A percentile compares a stretch with the other conserved stretches of the same genome.
These are phyloP conservation scores for Arabis hirsuta DNA, from an alignment of 345 rosid genomes.

Conservation along the genomic window DNA sequence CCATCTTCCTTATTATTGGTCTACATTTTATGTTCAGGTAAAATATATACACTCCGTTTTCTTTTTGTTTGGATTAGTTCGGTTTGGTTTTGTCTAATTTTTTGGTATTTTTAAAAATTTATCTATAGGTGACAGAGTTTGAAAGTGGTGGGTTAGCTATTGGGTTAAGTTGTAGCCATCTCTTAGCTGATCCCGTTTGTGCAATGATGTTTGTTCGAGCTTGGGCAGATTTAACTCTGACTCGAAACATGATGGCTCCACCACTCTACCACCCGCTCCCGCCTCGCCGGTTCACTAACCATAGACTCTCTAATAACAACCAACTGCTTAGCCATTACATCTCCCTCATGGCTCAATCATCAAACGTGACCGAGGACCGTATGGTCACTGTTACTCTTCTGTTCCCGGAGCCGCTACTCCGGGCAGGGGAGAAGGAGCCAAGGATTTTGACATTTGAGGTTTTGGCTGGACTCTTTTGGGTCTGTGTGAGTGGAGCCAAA, in stretches of 20 bases:
- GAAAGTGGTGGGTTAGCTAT: slow-evolving; percentile 76
- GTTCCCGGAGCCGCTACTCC: slow-evolving; percentile 53
- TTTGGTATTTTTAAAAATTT: not conserved
- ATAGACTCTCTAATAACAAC: slow-evolving; percentile 34
- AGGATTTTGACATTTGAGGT: slow-evolving; percentile 48
- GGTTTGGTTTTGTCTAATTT: not conserved
- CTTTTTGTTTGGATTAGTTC: not conserved
- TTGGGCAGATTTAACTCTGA: slow-evolving; percentile 70
- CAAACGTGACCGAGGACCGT: slow-evolving; percentile 1
- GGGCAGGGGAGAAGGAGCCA: slow-evolving; percentile 38
- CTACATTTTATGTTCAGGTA: slow-evolving; percentile 80
- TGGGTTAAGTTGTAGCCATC: slow-evolving; percentile 75
- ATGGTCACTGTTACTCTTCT: slow-evolving; percentile 48
- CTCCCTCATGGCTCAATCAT: slow-evolving; percentile 24
- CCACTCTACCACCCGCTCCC: slow-evolving; percentile 60
- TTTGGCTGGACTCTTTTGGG: slow-evolving; percentile 66
- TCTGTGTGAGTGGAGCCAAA: slow-evolving; percentile 55
- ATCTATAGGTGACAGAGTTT: slow-evolving; percentile 71
- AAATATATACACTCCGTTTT: not conserved
- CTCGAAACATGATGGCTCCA: slow-evolving; percentile 47
- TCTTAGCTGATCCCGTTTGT: slow-evolving; percentile 63
- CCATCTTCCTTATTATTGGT: slow-evolving; percentile 66
- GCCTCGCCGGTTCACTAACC: slow-evolving; percentile 35
- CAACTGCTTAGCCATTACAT: slow-evolving; percentile 53
- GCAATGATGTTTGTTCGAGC: slow-evolving; percentile 63